Evolutionary conservation across 208 protist species (phyloP), one percentile per base, ranked within the genome.

Genomic region (Phytomonas sp.): DNA sequence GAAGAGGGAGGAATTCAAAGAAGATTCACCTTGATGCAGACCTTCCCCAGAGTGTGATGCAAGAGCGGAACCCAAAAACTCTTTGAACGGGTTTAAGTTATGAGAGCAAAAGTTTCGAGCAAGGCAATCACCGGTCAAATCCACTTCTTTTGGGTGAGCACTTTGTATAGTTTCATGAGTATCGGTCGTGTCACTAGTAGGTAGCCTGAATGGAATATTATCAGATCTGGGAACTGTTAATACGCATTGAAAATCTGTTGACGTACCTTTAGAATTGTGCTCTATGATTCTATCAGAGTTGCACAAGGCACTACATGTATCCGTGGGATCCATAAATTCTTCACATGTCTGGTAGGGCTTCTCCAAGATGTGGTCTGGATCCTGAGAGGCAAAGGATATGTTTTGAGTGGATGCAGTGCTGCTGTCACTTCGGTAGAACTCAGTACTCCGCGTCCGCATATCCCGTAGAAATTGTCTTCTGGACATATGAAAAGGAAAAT

Each of bases 401-500:
- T 49, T 49, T 49, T 49, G 40, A 4, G 40, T 49, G 14, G 7
- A 49, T 49, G 40, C 12, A 49, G 10, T 49, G 2, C 40, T 49
- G 40, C 14, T 49, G 3, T 49, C 40, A 49, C 40, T 49, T 49
- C 40, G 40, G 12, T 49, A 49, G 40, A 4, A 4, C 40, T 49
- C 40, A 49, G 7, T 49, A 49, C 40, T 49, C 12, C 40, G 40
- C 12, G 19, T 49, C 40, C 40, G 40, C 40, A 49, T 49, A 49
- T 49, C 40, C 40, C 40, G 40, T 34, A 71, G 29, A 71, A 75
- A 75, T 36, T 71, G 40, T 29, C 72, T 23, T 14, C 72, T 59
- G 11, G 72, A 75, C 72, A 75, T 75, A 30, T 30, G 8, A 63
- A 63, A 63, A 63, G 16, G 29, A 3, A 63, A 63, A 31, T 12